phyloP scores from a whole-genome alignment of 1,284 basidiomycete species.

The Singerocomus inundabilis region DNA sequence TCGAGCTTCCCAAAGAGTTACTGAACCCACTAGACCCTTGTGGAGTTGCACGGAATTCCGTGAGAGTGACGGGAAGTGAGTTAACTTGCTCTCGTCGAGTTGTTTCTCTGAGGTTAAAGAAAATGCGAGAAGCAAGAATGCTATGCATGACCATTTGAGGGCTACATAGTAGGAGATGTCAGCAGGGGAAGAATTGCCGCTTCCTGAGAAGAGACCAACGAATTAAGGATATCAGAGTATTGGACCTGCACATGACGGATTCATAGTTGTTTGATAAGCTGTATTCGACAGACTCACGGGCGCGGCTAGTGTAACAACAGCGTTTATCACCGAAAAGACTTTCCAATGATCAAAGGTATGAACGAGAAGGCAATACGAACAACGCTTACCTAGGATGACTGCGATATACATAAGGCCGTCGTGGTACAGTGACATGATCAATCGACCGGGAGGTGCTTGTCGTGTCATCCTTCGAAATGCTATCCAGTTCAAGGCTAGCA shows the following conservation, averaged over 20 bases:
- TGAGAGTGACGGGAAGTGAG: conserved; percentile 1
- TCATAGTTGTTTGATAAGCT: neutral
- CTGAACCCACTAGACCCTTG: neutral
- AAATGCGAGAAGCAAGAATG: conserved; percentile 28
- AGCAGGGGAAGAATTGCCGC: neutral
- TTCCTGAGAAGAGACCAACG: conserved; percentile 9
- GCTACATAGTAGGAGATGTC: conserved; percentile 5
- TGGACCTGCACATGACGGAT: conserved; percentile 4
- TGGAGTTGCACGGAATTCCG: conserved; percentile 14
- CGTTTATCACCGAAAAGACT: conserved; percentile 23
- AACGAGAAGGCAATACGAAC: neutral
- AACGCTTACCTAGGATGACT: conserved; percentile 15
- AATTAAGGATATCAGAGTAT: conserved; percentile 21
- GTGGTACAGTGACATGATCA: conserved; percentile 20
- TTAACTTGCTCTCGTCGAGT: conserved; percentile 3
- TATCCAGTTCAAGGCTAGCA: conserved; percentile 21
- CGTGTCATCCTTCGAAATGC: conserved; percentile 20
- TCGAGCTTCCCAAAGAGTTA: neutral
- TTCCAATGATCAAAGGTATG: neutral
- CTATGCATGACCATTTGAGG: conserved; percentile 26
- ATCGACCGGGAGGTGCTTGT: conserved; percentile 7
- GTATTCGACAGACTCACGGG: conserved; percentile 6
- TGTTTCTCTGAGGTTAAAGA: conserved; percentile 29
- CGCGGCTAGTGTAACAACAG: conserved; percentile 10
- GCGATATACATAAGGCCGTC: conserved; percentile 24